Conservation (phyloP, 768 basidiomycete species). For the Postia placenta region DNA sequence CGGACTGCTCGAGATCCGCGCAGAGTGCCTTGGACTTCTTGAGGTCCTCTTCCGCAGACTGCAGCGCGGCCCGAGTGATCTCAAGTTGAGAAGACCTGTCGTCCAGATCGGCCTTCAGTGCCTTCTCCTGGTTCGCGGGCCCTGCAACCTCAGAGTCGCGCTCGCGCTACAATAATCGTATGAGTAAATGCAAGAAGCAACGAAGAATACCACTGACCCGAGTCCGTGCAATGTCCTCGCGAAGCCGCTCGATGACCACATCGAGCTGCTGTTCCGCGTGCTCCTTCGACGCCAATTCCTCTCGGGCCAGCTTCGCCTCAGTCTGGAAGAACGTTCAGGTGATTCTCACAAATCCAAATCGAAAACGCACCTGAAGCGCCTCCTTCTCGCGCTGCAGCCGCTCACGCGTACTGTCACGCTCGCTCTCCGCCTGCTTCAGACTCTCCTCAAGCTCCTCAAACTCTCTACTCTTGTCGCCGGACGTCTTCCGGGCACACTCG, state of each 20-base stretch:
- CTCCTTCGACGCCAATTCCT: background rate
- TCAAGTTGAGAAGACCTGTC: too few species aligned
- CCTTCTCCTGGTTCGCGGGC: too few species aligned
- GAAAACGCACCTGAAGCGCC: background rate
- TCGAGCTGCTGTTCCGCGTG: background rate
- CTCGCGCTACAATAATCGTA: too few species aligned
- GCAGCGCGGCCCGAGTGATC: background rate
- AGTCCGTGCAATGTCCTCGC: background rate
- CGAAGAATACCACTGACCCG: too few species aligned
- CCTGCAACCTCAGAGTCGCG: too few species aligned
- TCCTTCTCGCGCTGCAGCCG: too few species aligned
- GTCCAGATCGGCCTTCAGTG: too few species aligned
- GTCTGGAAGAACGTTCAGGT: too few species aligned
- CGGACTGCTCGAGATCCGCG: background rate
- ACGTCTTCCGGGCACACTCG: background rate
- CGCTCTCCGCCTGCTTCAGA: too few species aligned
- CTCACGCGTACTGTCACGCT: too few species aligned
- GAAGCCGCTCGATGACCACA: background rate
- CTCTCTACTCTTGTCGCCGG: background rate
- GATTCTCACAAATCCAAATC: background rate
- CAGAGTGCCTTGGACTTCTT: background rate
- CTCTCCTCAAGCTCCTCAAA: background rate
- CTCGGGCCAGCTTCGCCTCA: too few species aligned
- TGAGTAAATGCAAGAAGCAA: too few species aligned
- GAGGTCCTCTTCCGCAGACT: background rate